Evolutionary conservation across 768 basidiomycete genomes (phyloP), one percentile per base, ranked within the genome.

Genomic region (Multifurca ochricompacta): DNA sequence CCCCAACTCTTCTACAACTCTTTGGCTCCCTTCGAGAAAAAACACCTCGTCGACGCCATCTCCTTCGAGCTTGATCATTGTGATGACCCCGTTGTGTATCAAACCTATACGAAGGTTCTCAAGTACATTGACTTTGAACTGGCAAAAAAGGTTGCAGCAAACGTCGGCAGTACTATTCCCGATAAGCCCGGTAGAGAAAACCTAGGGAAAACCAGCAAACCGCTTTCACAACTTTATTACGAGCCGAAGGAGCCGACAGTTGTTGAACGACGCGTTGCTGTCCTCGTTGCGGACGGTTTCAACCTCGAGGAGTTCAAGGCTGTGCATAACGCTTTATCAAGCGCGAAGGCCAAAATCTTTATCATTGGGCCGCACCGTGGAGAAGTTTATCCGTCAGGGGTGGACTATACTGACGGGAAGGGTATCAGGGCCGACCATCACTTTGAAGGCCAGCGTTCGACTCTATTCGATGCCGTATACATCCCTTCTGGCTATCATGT

Each of bases 41-140:
- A 70, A n/a, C 89, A 93, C 66, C 71, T 92, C 28, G 69, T 80
- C 45, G 64, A 70, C 4, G 91, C 88, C 4, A 74, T 88, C 54
- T 79, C 81, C 11, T 94, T 95, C 66, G 91, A 93, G 69, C 75
- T 95, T 31, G 82, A 81, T 53, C 89, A 92, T 64, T 87, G 85
- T 68, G 84, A 89, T 48, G 88, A 92, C 61, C 76, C 78, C 0
- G 68, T 72, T 2, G 85, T 94, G 1, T 85, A 85, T 67, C 71
- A 80, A 65, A 73, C 73, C 2, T 86, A 88, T 66, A 80, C 85
- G 51, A 73, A 78, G 37, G 65, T 84, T 14, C 76, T 89, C 59
- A 85, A 82, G 66, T 72, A 85, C 63, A 79, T 95, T 63, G 82
- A 91, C 68, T 73, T 81, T 62, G 76, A 85, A 9, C 76, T 94